Conservation (phyloP, 2,329 filamentous ascomycete species). For the Fusarium coicis region DNA sequence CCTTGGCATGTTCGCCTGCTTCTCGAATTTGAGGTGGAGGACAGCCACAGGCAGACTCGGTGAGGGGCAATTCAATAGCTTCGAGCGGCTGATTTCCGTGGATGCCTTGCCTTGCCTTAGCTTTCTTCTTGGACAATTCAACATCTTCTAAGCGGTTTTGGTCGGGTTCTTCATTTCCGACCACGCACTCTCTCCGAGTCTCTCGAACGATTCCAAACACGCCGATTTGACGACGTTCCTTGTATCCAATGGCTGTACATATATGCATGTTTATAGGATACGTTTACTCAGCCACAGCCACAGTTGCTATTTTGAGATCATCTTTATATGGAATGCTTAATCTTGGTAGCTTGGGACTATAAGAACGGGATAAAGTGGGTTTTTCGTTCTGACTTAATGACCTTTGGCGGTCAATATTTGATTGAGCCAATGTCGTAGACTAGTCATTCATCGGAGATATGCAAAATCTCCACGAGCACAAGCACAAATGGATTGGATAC, state of each 20-base stretch:
- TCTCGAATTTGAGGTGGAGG: background rate
- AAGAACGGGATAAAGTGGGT: background rate
- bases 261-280: conserved; percentile 2
- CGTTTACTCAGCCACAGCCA: conserved; percentile 38
- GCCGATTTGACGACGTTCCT: background rate
- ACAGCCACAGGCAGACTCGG: background rate
- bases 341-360: background rate
- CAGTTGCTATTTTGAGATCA: conserved; percentile 37
- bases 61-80: conserved; percentile 1
- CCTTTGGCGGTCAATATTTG: background rate
- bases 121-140: background rate
- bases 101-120: background rate
- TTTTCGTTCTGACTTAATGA: background rate
- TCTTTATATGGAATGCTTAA: conserved; percentile 1
- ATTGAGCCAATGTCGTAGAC: background rate
- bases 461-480: conserved; percentile 4
- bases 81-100: background rate
- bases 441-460: conserved; percentile 4
- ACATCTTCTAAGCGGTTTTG: background rate
- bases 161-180: background rate
- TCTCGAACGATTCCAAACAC: background rate
- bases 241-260: background rate
- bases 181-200: background rate
- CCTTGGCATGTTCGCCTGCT: conserved; percentile 3
- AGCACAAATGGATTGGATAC: background rate